Evolutionary conservation across 495 filamentous ascomycete genomes (phyloP).

Genomic region (Aspergillus saccharolyticus): DNA sequence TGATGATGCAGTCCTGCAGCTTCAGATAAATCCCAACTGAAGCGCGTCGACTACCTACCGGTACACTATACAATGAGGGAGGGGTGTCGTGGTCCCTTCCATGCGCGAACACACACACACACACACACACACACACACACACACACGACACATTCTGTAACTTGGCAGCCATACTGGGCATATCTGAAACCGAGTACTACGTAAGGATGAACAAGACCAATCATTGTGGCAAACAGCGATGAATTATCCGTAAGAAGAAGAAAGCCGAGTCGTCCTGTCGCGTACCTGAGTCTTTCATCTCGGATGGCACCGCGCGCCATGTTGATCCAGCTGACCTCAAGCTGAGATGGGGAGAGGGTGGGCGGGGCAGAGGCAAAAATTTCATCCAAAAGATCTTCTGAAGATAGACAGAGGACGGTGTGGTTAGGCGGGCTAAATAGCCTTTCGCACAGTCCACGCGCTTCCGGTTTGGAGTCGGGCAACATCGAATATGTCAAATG

Average conservation of each 20-base stretch:
- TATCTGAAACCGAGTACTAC: not conserved
- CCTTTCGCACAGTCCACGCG: not conserved
- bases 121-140: no score
- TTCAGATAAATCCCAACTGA: not conserved
- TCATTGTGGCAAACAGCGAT: not conserved
- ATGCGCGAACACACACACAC: not conserved
- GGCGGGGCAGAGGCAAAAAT: conserved; percentile 6
- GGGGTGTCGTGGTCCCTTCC: not conserved
- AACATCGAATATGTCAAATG: not conserved
- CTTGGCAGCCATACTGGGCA: not conserved
- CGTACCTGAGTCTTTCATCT: not conserved
- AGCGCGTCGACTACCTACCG: not conserved
- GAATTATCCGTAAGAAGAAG: not conserved
- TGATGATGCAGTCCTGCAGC: conserved; percentile 14
- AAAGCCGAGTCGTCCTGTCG: not conserved
- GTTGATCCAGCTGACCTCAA: conserved; percentile 16
- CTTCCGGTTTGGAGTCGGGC: not conserved
- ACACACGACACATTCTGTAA: not conserved
- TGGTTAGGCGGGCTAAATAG: not conserved
- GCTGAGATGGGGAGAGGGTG: conserved; percentile 7
- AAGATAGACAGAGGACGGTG: not conserved
- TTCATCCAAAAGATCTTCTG: not conserved
- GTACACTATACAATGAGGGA: not conserved
- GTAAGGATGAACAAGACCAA: not conserved
- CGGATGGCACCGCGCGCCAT: not conserved